Evolutionary conservation across 2,329 filamentous ascomycete species (phyloP).

Genomic region (Penicillium sp.): DNA sequence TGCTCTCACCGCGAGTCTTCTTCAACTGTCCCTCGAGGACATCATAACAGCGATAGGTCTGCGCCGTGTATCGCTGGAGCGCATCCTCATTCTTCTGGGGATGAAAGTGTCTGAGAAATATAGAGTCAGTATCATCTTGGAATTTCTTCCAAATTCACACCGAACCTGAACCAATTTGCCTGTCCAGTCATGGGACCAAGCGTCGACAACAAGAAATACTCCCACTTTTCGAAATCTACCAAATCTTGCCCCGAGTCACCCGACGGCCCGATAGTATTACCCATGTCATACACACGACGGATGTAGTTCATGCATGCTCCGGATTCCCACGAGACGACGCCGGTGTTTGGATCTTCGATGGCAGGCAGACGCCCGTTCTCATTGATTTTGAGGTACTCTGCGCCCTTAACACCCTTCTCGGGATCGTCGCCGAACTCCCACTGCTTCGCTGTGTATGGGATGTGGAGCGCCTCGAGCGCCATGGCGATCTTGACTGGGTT

Average conservation of each 20-base stretch:
- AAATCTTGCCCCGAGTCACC: slow-evolving; percentile 36
- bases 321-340: slow-evolving; percentile 41
- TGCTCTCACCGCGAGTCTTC: slow-evolving; percentile 39
- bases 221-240: slow-evolving; percentile 51
- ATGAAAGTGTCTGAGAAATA: slow-evolving; percentile 40
- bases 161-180: slow-evolving; percentile 42
- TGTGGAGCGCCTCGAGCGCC: slow-evolving; percentile 40
- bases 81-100: slow-evolving; percentile 45
- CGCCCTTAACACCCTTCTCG: slow-evolving; percentile 32
- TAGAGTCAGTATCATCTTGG: neutral
- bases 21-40: slow-evolving; percentile 45
- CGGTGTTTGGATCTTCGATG: slow-evolving; percentile 42
- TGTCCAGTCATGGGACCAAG: slow-evolving; percentile 46
- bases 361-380: slow-evolving; percentile 47
- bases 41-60: slow-evolving; percentile 45
- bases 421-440: slow-evolving; percentile 46
- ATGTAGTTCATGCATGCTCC: slow-evolving; percentile 44
- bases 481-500: slow-evolving; percentile 49
- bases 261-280: slow-evolving; percentile 40
- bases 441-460: slow-evolving; percentile 45
- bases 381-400: slow-evolving; percentile 44
- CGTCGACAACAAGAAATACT: slow-evolving; percentile 44
- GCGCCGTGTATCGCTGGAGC: slow-evolving; percentile 40
- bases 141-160: neutral
- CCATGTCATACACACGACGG: slow-evolving; percentile 44